Evolutionary conservation across 2,329 filamentous ascomycete species (phyloP).

Genomic region (Botrytis fabae): DNA sequence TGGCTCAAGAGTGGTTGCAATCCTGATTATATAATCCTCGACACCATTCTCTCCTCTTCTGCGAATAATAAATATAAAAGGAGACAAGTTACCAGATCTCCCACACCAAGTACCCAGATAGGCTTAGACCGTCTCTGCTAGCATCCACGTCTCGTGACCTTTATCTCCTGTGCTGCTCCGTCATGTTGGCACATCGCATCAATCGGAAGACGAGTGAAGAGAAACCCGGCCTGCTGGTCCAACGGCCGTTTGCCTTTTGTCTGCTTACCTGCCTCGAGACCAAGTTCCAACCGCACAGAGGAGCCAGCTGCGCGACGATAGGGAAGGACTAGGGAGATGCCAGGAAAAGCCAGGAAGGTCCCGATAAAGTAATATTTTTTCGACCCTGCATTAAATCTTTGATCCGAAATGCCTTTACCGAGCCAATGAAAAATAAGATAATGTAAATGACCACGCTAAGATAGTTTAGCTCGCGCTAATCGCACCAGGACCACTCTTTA

Average conservation of each 20-base stretch:
- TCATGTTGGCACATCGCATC: neutral
- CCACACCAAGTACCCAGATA: neutral
- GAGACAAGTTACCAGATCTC: neutral
- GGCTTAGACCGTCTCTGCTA: neutral
- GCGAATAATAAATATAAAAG: neutral
- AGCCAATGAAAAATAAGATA: constrained; percentile 14
- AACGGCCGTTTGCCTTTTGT: neutral
- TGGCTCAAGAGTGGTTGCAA: too few relatives aligned
- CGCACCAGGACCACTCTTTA: constrained; percentile 2
- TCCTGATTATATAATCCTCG: too few relatives aligned
- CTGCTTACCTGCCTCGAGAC: neutral
- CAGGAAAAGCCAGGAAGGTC: neutral
- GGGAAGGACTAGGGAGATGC: neutral
- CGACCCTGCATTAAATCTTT: constrained; percentile 21
- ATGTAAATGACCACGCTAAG: constrained; percentile 22
- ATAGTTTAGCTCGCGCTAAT: neutral
- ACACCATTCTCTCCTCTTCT: too few relatives aligned
- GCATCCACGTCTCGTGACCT: neutral
- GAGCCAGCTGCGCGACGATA: neutral
- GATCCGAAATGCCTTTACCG: neutral
- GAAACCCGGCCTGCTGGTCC: neutral
- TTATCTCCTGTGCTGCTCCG: neutral
- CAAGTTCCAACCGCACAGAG: neutral
- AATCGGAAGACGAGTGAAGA: neutral
- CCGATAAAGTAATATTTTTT: neutral